Conservation (phyloP, 2,329 filamentous ascomycete genomes). For the Fusarium sp. region DNA sequence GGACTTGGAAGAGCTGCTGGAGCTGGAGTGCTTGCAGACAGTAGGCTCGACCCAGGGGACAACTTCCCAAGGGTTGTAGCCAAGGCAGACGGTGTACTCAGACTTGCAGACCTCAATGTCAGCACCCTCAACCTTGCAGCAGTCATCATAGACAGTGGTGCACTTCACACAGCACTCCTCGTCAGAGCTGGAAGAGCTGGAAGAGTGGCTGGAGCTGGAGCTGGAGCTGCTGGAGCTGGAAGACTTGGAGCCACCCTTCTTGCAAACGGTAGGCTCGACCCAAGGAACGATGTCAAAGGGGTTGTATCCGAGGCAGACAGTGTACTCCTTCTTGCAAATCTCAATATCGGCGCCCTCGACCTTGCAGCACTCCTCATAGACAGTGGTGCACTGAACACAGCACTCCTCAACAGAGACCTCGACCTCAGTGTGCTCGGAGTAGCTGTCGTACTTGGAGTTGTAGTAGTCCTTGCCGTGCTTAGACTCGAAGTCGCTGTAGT, state of each 20-base stretch:
- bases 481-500: slow-evolving; percentile 26
- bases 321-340: slow-evolving; percentile 28
- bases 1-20: background rate
- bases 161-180: slow-evolving; percentile 30
- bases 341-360: slow-evolving; percentile 4
- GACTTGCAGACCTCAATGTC: slow-evolving; percentile 23
- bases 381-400: slow-evolving; percentile 31
- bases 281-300: slow-evolving; percentile 17
- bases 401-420: slow-evolving; percentile 28
- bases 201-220: background rate
- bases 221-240: background rate
- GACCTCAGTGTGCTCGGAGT: slow-evolving; percentile 7
- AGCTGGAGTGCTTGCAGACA: slow-evolving; percentile 28
- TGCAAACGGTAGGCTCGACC: slow-evolving; percentile 30
- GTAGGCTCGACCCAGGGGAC: slow-evolving; percentile 24
- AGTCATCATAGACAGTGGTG: slow-evolving; percentile 32
- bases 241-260: slow-evolving; percentile 7
- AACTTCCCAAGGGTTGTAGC: slow-evolving; percentile 26
- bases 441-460: background rate
- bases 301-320: slow-evolving; percentile 32
- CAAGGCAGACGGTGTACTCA: slow-evolving; percentile 29
- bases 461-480: slow-evolving; percentile 20
- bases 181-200: background rate
- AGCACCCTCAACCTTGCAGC: slow-evolving; percentile 28
- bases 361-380: slow-evolving; percentile 31